Percentiles rank a stretch among this genome's conserved stretches.
phyloP scores from a whole-genome alignment of 257 asterid species.

The Leptodermis oblonga region DNA sequence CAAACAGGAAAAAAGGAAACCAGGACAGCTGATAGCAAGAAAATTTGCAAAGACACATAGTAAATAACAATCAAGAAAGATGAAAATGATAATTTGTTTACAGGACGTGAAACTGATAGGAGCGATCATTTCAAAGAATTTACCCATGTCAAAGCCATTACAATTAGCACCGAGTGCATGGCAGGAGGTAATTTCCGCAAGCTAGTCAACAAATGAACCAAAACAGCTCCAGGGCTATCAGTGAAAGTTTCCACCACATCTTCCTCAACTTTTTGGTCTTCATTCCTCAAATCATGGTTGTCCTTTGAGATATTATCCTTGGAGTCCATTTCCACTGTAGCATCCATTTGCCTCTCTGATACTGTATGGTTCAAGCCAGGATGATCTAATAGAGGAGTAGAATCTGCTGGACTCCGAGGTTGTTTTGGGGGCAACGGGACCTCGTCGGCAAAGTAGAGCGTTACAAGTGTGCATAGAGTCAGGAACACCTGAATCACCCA shows the following conservation, averaged over 20 bases:
- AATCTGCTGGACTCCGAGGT: conserved; percentile 51
- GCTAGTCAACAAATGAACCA: conserved; percentile 89
- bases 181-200: conserved; percentile 95
- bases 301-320: conserved; percentile 27
- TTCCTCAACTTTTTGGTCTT: conserved; percentile 41
- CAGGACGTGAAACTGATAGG: background rate
- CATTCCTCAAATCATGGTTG: conserved; percentile 30
- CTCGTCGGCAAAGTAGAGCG: conserved; percentile 92
- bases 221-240: conserved; percentile 96
- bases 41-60: conserved; percentile 1
- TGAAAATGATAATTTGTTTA: conserved; percentile 1
- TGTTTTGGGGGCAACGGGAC: conserved; percentile 58
- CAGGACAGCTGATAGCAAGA: conserved; percentile 68
- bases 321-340: conserved; percentile 33
- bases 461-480: conserved; percentile 67
- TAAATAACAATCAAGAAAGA: conserved; percentile 1
- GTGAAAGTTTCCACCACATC: conserved; percentile 39
- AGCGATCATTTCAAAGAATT: conserved; percentile 16
- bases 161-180: conserved; percentile 90
- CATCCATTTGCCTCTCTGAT: conserved; percentile 31
- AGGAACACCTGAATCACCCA: conserved; percentile 62
- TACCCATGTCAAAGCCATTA: conserved; percentile 99
- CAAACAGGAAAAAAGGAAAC: conserved; percentile 98
- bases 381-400: conserved; percentile 86
- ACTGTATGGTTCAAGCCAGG: conserved; percentile 44